Conservation (phyloP, 2,329 filamentous ascomycete genomes). For the Pyrenophora seminiperda region DNA sequence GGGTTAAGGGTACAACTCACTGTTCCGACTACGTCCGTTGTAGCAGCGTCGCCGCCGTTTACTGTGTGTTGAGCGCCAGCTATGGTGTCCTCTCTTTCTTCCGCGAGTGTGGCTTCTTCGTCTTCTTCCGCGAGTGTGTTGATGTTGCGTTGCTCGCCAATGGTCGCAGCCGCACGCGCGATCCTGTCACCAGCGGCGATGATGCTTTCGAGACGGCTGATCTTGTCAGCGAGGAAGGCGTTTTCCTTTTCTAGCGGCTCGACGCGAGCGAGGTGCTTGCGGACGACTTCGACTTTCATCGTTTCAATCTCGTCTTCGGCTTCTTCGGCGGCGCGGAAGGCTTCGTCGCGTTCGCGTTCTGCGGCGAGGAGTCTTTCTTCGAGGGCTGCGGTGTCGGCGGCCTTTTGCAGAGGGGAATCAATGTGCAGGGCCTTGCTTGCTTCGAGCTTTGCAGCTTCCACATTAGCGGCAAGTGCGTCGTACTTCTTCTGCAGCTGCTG, state of each 20-base stretch:
- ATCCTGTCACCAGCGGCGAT: constrained; percentile 44
- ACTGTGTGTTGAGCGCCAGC: constrained; percentile 8
- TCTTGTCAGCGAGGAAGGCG: constrained; percentile 36
- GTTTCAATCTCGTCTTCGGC: constrained; percentile 42
- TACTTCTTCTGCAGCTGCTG: constrained; percentile 44
- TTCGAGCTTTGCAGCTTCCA: constrained; percentile 27
- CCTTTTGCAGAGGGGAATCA: constrained; percentile 26
- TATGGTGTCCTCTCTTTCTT: constrained; percentile 13
- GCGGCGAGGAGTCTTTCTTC: constrained; percentile 19
- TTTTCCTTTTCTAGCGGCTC: constrained; percentile 45
- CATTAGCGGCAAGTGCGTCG: constrained; percentile 30
- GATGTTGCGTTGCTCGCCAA: constrained; percentile 44
- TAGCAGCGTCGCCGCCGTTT: constrained; percentile 11
- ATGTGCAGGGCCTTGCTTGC: constrained; percentile 17
- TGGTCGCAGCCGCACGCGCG: constrained; percentile 41
- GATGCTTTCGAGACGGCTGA: constrained; percentile 43
- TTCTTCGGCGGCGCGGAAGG: constrained; percentile 27
- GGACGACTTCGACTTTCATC: constrained; percentile 45
- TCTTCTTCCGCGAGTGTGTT: constrained; percentile 39
- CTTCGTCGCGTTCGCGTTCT: constrained; percentile 29
- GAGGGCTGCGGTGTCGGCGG: constrained; percentile 19
- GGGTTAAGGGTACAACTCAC: constrained; percentile 33
- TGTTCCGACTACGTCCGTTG: constrained; percentile 42
- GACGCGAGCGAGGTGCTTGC: constrained; percentile 43
- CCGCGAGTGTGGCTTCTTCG: no score